Evolutionary conservation across 2,329 filamentous ascomycete species (phyloP).

Genomic region (Rhexocercosporidium sp.): DNA sequence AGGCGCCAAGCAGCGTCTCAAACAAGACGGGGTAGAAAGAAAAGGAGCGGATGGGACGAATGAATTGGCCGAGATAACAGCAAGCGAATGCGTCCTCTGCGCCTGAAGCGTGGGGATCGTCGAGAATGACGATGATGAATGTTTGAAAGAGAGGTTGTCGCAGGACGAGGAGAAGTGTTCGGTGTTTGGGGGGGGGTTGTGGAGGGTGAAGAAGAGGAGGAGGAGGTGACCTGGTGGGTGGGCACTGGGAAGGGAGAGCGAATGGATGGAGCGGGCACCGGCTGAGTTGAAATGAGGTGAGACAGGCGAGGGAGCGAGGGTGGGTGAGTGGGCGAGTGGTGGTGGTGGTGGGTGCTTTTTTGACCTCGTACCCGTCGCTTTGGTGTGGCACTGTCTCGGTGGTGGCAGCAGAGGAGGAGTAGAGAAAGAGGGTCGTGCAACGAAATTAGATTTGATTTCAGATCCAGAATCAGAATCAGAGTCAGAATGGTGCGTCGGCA

Average conservation of each 20-base stretch:
- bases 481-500: neutral
- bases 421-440: neutral
- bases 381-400: no score
- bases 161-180: conserved; percentile 24
- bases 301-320: conserved; percentile 21
- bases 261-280: conserved; percentile 36
- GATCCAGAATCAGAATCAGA: no score
- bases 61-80: conserved; percentile 28
- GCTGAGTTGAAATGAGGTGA: conserved; percentile 36
- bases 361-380: neutral
- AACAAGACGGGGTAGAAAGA: neutral
- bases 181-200: neutral
- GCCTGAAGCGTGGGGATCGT: conserved; percentile 15
- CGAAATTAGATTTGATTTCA: neutral
- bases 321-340: neutral
- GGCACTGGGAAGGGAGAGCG: conserved; percentile 20
- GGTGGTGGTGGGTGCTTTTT: neutral
- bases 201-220: neutral
- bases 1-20: conserved; percentile 1
- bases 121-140: neutral
- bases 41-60: conserved; percentile 7
- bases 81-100: conserved; percentile 41
- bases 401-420: neutral
- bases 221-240: neutral
- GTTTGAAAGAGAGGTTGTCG: conserved; percentile 19